Evolutionary conservation across 495 filamentous ascomycete species (phyloP).

Genomic region (Tuber borchii): DNA sequence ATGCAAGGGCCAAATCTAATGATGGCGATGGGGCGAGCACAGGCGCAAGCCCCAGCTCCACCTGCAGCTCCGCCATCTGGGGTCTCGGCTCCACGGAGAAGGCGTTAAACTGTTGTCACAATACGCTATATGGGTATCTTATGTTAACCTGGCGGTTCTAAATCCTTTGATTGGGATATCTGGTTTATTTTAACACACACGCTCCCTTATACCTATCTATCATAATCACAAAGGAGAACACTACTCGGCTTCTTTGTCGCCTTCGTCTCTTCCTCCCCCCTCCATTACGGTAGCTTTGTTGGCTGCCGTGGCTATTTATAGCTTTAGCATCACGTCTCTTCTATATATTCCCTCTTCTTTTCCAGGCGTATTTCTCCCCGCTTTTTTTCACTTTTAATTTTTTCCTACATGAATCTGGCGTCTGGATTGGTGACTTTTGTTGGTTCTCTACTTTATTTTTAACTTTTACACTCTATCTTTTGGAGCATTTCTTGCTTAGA

Average conservation of each 20-base stretch:
- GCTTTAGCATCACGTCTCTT: neutral
- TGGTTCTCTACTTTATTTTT: neutral
- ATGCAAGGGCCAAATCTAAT: neutral
- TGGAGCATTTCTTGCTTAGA: neutral
- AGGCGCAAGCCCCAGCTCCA: neutral
- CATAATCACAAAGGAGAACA: neutral
- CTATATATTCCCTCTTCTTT: neutral
- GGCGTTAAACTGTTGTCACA: neutral
- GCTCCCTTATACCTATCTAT: neutral
- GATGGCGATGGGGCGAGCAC: neutral
- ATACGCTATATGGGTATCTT: neutral
- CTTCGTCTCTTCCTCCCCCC: neutral
- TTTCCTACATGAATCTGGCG: neutral
- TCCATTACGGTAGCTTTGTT: neutral
- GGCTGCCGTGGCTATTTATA: neutral
- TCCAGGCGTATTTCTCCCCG: neutral
- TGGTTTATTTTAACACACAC: neutral
- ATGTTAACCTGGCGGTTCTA: neutral
- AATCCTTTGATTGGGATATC: neutral
- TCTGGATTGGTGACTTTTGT: neutral
- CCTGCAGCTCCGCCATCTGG: neutral
- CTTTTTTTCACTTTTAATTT: neutral
- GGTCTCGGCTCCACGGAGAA: neutral
- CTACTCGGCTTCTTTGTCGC: neutral
- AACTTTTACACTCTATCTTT: neutral